A percentile compares a stretch with the other conserved stretches of the same genome.
Evolutionary conservation across 495 filamentous ascomycete genomes (phyloP).

Genomic region (Aspergillus bertholletiae): DNA sequence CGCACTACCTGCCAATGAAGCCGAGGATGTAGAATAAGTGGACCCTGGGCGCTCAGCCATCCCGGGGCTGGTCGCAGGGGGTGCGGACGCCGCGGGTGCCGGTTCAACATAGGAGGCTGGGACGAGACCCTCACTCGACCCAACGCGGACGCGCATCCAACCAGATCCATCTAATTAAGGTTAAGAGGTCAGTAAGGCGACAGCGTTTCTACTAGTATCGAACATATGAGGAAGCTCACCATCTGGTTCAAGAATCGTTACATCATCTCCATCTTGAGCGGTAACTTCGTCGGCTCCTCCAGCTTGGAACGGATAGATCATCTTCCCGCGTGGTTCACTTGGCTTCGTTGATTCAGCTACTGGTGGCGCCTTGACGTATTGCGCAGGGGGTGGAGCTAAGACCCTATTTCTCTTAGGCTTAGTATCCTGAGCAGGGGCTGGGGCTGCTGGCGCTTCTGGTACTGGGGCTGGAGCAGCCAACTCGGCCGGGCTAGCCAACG

Average conservation of each 20-base stretch:
- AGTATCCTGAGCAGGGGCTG: conserved; percentile 26
- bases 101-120: conserved; percentile 78
- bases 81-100: conserved; percentile 39
- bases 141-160: conserved; percentile 78
- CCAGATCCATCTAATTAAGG: conserved; percentile 87
- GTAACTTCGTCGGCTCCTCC: conserved; percentile 75
- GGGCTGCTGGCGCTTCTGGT: conserved; percentile 26
- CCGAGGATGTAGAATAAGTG: conserved; percentile 77
- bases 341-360: conserved; percentile 31
- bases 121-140: conserved; percentile 72
- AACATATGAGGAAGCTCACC: conserved; percentile 51
- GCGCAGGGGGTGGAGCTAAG: conserved; percentile 79
- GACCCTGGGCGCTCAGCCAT: conserved; percentile 55
- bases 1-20: conserved; percentile 57
- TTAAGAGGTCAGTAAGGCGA: conserved; percentile 6
- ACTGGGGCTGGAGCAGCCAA: conserved; percentile 29
- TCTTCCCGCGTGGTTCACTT: conserved; percentile 71
- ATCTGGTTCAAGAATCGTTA: conserved; percentile 81
- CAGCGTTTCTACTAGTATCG: background rate
- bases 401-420: conserved; percentile 64
- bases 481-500: conserved; percentile 6
- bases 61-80: conserved; percentile 29
- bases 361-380: conserved; percentile 68
- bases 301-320: conserved; percentile 83
- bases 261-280: conserved; percentile 70